Evolutionary conservation across 805 yeast species (phyloP).

Genomic region (Helenozyma baotianmanensis): DNA sequence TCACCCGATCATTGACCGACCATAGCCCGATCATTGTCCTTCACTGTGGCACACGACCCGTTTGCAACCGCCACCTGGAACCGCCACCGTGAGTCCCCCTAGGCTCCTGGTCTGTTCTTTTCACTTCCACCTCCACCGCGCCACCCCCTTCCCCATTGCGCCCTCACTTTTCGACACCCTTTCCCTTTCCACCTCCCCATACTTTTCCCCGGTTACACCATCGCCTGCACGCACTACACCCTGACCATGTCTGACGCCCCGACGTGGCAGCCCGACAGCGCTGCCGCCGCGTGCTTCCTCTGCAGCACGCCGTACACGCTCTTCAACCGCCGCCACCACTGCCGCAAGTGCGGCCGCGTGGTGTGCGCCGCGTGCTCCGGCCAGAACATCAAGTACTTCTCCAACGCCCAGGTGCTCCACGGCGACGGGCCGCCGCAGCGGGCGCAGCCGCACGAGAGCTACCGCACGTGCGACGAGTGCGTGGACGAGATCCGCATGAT

Average conservation of each 20-base stretch:
- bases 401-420: slow-evolving; percentile 15
- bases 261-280: slow-evolving; percentile 69
- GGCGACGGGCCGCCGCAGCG: slow-evolving; percentile 12
- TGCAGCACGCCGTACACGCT: slow-evolving; percentile 53
- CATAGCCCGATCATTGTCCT: too few relatives aligned
- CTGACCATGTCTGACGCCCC: neutral
- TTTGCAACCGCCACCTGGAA: too few relatives aligned
- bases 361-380: slow-evolving; percentile 69
- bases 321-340: slow-evolving; percentile 75
- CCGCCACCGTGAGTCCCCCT: too few relatives aligned
- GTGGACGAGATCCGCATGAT: slow-evolving; percentile 44
- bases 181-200: too few relatives aligned
- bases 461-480: slow-evolving; percentile 75
- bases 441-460: slow-evolving; percentile 22
- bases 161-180: too few relatives aligned
- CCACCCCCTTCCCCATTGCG: too few relatives aligned
- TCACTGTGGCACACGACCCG: too few relatives aligned
- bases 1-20: too few relatives aligned
- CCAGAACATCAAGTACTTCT: slow-evolving; percentile 34
- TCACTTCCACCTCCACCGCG: too few relatives aligned
- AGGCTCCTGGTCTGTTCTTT: too few relatives aligned
- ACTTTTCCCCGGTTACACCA: too few relatives aligned
- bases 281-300: slow-evolving; percentile 46
- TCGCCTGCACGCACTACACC: too few relatives aligned
- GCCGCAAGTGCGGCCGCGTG: slow-evolving; percentile 75